phyloP scores from a whole-genome alignment of 768 basidiomycete genomes.

The Cyclocybe aegerita region DNA sequence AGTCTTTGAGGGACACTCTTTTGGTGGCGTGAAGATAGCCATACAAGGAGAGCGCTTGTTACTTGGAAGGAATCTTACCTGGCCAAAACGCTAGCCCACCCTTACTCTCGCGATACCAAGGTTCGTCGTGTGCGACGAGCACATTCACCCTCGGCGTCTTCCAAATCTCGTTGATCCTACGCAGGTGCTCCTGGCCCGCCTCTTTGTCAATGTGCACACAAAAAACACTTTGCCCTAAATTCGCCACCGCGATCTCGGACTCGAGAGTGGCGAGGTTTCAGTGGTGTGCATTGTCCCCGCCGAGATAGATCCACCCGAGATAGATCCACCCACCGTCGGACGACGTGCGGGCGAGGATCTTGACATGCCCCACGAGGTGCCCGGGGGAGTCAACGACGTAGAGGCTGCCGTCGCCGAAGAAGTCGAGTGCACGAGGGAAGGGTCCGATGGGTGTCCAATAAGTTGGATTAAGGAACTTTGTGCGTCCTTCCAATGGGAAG shows the following conservation, averaged over 20 bases:
- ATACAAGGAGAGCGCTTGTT: no score
- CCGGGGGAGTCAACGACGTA: conserved; percentile 61
- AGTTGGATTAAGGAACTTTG: conserved; percentile 31
- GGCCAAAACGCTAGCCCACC: conserved; percentile 42
- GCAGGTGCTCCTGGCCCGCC: conserved; percentile 40
- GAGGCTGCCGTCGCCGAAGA: conserved; percentile 56
- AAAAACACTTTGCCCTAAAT: conserved; percentile 21
- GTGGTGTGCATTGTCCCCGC: conserved; percentile 58
- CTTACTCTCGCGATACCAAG: conserved; percentile 49
- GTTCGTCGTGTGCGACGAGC: conserved; percentile 52
- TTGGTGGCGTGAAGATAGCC: no score
- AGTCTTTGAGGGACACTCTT: no score
- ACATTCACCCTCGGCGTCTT: conserved; percentile 40
- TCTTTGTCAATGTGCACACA: conserved; percentile 47
- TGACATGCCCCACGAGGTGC: conserved; percentile 56
- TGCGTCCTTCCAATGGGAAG: conserved; percentile 35
- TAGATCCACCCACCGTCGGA: conserved; percentile 53
- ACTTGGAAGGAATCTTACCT: conserved; percentile 22
- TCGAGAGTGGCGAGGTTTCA: conserved; percentile 48
- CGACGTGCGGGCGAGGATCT: conserved; percentile 53
- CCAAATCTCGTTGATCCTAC: conserved; percentile 36
- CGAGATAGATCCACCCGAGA: conserved; percentile 57
- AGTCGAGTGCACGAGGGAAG: conserved; percentile 51
- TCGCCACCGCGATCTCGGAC: conserved; percentile 34
- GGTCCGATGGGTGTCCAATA: conserved; percentile 45